These are phyloP conservation scores for Phialophora macrospora DNA, from an alignment of 2,329 filamentous ascomycete genomes.

Conservation along the genomic window DNA sequence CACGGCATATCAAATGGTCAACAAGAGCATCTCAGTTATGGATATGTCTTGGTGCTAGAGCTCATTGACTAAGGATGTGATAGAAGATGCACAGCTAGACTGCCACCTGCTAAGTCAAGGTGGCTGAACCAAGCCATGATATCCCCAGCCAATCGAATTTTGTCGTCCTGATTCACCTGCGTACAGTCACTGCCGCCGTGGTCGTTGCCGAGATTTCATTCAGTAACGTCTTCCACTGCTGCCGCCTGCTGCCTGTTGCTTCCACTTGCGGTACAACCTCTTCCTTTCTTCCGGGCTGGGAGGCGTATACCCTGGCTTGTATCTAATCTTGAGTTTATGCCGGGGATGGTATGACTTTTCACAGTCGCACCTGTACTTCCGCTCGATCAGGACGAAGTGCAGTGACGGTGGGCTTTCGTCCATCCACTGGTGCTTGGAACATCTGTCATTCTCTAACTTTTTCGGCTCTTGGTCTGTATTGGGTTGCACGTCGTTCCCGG, in stretches of 20 bases:
- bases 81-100: not conserved
- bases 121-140: not conserved
- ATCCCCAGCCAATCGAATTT: not conserved
- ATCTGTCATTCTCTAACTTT: not conserved
- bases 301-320: conserved; percentile 9
- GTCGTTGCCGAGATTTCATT: not conserved
- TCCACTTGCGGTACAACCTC: not conserved
- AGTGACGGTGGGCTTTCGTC: not conserved
- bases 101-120: not conserved
- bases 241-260: not conserved
- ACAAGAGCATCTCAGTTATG: not conserved
- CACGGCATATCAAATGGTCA: not conserved
- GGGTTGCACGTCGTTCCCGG: not conserved
- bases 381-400: conserved; percentile 9
- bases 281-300: conserved; percentile 7
- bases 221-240: not conserved
- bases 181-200: not conserved
- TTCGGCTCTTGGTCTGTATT: not conserved
- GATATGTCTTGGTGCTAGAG: not conserved
- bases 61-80: conserved; percentile 3
- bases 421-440: conserved; percentile 1
- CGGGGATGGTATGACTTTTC: conserved; percentile 13
- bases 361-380: conserved; percentile 9
- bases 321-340: conserved; percentile 1
- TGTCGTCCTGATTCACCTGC: not conserved